Evolutionary conservation across 495 filamentous ascomycete species (phyloP).

Genomic region (Penicillium paradoxum): DNA sequence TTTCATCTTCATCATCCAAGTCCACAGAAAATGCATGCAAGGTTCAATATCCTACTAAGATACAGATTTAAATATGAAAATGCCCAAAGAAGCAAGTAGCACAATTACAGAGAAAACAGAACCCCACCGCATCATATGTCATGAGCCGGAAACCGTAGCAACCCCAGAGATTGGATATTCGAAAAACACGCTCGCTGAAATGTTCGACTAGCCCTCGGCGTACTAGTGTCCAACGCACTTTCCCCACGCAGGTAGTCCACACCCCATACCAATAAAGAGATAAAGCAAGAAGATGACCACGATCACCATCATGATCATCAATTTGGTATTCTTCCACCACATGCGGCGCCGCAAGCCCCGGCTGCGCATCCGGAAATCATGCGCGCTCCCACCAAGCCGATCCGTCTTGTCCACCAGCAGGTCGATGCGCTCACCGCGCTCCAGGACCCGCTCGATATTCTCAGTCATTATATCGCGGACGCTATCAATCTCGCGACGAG

Average conservation of each 20-base stretch:
- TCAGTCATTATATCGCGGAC: slow-evolving; percentile 96
- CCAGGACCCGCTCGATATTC: slow-evolving; percentile 94
- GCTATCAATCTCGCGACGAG: slow-evolving; percentile 83
- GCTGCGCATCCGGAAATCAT: slow-evolving; percentile 84
- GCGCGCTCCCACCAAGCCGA: slow-evolving; percentile 73
- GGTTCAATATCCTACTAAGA: neutral
- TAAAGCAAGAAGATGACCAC: slow-evolving; percentile 84
- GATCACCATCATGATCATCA: slow-evolving; percentile 79
- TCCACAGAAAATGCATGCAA: neutral
- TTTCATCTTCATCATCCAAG: neutral
- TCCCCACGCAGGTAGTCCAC: slow-evolving; percentile 61
- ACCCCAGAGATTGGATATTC: neutral
- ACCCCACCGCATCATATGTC: slow-evolving; percentile 16
- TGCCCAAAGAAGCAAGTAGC: neutral
- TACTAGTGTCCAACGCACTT: slow-evolving; percentile 40
- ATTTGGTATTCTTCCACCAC: slow-evolving; percentile 99
- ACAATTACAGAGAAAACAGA: neutral
- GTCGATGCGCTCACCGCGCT: slow-evolving; percentile 93
- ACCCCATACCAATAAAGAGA: slow-evolving; percentile 68
- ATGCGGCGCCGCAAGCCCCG: slow-evolving; percentile 81
- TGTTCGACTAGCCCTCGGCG: neutral
- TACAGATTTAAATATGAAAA: neutral
- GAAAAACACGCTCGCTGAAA: slow-evolving; percentile 12
- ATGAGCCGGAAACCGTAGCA: slow-evolving; percentile 7
- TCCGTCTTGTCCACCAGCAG: slow-evolving; percentile 97